Evolutionary conservation across 1,284 basidiomycete species (phyloP).

Genomic region (Cutaneotrichosporon sp.): DNA sequence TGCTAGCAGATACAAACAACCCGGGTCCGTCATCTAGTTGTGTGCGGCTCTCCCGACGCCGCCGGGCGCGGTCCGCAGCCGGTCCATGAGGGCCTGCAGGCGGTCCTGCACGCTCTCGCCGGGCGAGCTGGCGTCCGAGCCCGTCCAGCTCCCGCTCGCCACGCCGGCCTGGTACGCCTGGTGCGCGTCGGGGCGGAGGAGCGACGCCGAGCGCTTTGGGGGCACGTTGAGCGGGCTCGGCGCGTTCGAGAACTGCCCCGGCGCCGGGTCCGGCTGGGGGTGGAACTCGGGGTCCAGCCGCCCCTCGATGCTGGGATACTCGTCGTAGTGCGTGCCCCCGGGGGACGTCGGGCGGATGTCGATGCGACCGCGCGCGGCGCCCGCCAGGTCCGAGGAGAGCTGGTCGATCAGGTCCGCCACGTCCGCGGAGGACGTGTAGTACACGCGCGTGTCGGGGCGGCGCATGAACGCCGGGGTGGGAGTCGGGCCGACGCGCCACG

Average conservation of each 20-base stretch:
- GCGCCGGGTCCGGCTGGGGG: too few species aligned
- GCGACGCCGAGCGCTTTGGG: neutral
- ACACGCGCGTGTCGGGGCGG: constrained; percentile 43
- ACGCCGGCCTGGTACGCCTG: constrained; percentile 18
- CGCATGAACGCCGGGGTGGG: constrained; percentile 17
- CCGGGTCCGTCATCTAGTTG: neutral
- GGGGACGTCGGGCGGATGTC: constrained; percentile 31
- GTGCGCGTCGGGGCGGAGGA: constrained; percentile 8
- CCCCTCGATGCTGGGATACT: constrained; percentile 1
- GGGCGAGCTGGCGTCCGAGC: too few species aligned
- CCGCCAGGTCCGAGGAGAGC: constrained; percentile 34
- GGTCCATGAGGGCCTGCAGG: constrained; percentile 48
- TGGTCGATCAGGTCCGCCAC: constrained; percentile 51
- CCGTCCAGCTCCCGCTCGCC: too few species aligned
- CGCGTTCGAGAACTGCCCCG: constrained; percentile 19
- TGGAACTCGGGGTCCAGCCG: neutral
- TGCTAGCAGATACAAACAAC: neutral
- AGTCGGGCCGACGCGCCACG: constrained; percentile 24
- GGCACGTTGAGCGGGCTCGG: constrained; percentile 1
- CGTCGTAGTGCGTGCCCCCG: neutral
- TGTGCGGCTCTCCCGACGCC: constrained; percentile 14
- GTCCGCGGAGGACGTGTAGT: constrained; percentile 43
- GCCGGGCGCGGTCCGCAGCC: constrained; percentile 30
- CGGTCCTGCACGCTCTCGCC: constrained; percentile 43
- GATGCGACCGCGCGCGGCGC: constrained; percentile 43